These are phyloP conservation scores for Russula virescens DNA, from an alignment of 768 basidiomycete genomes.

Conservation along the genomic window DNA sequence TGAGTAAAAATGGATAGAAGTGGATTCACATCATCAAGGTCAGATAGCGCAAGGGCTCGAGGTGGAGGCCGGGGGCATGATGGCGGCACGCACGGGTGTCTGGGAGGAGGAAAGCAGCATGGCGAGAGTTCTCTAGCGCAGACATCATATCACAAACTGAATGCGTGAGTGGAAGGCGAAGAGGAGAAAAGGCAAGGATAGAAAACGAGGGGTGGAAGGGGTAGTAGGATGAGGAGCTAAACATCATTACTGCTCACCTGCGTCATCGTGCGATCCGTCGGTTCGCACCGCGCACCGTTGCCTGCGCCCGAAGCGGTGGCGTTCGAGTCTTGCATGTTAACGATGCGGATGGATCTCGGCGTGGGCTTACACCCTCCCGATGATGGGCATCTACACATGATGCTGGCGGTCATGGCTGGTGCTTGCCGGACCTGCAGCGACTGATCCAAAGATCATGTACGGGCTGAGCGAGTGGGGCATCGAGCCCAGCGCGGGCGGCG, in stretches of 20 bases:
- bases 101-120: constrained; percentile 43
- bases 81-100: constrained; percentile 28
- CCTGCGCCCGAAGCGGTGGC: neutral
- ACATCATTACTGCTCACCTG: constrained; percentile 34
- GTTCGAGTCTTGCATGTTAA: constrained; percentile 51
- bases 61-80: constrained; percentile 54
- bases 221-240: neutral
- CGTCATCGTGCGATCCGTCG: constrained; percentile 47
- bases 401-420: neutral
- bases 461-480: constrained; percentile 56
- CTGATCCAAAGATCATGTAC: constrained; percentile 28
- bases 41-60: constrained; percentile 61
- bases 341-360: constrained; percentile 76
- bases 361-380: constrained; percentile 70
- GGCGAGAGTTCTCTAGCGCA: constrained; percentile 33
- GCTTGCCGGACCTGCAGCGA: constrained; percentile 4
- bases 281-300: constrained; percentile 32
- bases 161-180: constrained; percentile 38
- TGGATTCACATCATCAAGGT: constrained; percentile 49
- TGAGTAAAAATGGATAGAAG: constrained; percentile 61
- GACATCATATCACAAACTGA: constrained; percentile 54
- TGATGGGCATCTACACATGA: constrained; percentile 24
- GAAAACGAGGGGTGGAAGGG: neutral
- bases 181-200: neutral
- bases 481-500: constrained; percentile 67